Conservation (phyloP, 2,329 filamentous ascomycete species). For the Colletotrichum truncatum region DNA sequence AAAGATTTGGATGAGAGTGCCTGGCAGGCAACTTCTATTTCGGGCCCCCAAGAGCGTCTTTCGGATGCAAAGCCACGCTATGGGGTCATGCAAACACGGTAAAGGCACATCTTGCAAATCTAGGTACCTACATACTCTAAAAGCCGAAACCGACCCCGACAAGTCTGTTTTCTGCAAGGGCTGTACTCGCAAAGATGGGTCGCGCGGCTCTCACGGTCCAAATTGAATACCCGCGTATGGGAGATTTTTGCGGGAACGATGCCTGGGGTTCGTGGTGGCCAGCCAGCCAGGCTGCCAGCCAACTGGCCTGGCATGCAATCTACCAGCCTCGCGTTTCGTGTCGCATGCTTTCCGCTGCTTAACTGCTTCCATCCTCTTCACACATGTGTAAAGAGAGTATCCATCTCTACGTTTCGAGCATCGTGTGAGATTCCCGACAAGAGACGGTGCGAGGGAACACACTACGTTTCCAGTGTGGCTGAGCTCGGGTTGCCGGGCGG, state of each 20-base stretch:
- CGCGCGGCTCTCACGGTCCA: conserved; percentile 24
- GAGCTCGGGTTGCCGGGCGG: conserved; percentile 26
- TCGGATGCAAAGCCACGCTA: neutral
- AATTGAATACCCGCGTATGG: conserved; percentile 27
- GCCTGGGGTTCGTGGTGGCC: conserved; percentile 10
- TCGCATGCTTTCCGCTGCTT: neutral
- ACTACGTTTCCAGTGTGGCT: conserved; percentile 27
- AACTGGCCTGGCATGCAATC: neutral
- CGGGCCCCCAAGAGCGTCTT: neutral
- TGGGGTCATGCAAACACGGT: neutral
- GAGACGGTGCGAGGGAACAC: conserved; percentile 3
- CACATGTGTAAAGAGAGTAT: neutral
- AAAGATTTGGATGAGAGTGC: neutral
- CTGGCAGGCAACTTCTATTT: conserved; percentile 30
- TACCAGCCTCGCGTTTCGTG: conserved; percentile 12
- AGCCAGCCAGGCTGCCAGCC: neutral
- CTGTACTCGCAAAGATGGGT: conserved; percentile 15
- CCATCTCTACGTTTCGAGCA: neutral
- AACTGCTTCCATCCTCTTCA: conserved; percentile 3
- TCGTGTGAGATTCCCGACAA: conserved; percentile 1
- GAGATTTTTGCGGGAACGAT: conserved; percentile 16
- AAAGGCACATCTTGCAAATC: conserved; percentile 5
- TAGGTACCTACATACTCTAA: neutral
- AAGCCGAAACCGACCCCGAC: neutral
- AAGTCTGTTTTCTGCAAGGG: conserved; percentile 21